phyloP scores from a whole-genome alignment of 257 asterid genomes.

The Nicotiana tomentosiformis region DNA sequence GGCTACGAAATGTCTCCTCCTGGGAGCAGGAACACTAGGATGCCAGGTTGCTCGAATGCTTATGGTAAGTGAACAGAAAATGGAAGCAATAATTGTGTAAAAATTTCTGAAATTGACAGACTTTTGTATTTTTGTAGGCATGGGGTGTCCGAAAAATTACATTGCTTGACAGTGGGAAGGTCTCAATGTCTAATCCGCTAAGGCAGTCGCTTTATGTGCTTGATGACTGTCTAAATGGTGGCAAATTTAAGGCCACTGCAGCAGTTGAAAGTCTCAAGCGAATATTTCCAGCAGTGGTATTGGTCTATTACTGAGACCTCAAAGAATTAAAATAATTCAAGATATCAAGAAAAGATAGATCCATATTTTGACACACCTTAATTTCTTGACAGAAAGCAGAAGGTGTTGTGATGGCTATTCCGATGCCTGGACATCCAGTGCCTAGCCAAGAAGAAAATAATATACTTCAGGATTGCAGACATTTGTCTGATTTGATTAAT shows the following conservation, averaged over 20 bases:
- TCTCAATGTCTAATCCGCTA: slow-evolving; percentile 90
- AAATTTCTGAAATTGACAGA: neutral
- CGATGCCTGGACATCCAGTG: slow-evolving; percentile 98
- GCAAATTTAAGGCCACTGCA: slow-evolving; percentile 77
- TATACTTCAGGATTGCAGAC: slow-evolving; percentile 68
- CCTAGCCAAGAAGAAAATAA: slow-evolving; percentile 54
- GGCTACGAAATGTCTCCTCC: slow-evolving; percentile 67
- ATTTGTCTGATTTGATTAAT: slow-evolving; percentile 55
- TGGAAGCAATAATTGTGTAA: neutral
- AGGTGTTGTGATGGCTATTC: slow-evolving; percentile 80
- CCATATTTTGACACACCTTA: neutral
- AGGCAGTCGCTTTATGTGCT: slow-evolving; percentile 86
- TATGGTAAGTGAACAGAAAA: slow-evolving; percentile 55
- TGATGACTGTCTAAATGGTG: slow-evolving; percentile 90
- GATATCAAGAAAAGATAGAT: neutral
- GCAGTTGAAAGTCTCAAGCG: slow-evolving; percentile 71
- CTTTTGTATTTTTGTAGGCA: slow-evolving; percentile 43
- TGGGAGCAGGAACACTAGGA: slow-evolving; percentile 99
- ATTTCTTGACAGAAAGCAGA: slow-evolving; percentile 60
- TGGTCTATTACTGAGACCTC: neutral
- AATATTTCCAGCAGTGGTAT: slow-evolving; percentile 88
- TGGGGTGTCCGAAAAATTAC: slow-evolving; percentile 96
- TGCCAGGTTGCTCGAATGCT: slow-evolving; percentile 98
- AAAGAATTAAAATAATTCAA: neutral
- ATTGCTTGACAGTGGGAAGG: slow-evolving; percentile 82